A percentile compares a stretch with the other conserved stretches of the same genome.
These are phyloP conservation scores for Epichloe gansuensis DNA, from an alignment of 2,329 filamentous ascomycete species.

Conservation along the genomic window DNA sequence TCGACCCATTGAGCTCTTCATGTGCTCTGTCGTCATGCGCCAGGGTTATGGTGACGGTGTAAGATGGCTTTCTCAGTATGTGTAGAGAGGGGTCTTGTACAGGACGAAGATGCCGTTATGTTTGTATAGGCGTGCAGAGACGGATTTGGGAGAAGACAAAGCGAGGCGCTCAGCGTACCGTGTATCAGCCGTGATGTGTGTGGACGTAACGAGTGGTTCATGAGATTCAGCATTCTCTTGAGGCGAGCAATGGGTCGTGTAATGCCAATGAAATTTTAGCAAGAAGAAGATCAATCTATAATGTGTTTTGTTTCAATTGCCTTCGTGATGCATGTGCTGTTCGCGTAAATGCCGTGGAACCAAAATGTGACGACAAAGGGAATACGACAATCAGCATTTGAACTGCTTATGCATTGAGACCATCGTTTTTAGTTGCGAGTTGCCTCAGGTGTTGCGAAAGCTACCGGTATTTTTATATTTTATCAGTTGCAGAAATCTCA, in stretches of 20 bases:
- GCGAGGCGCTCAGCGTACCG: background rate
- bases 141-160: background rate
- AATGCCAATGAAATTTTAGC: constrained; percentile 14
- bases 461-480: too few relatives aligned
- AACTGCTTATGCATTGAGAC: too few relatives aligned
- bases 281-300: background rate
- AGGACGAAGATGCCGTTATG: background rate
- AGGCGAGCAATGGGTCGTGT: constrained; percentile 22
- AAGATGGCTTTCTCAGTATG: constrained; percentile 86
- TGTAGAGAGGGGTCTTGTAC: constrained; percentile 36
- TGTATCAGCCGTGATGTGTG: background rate
- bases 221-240: constrained; percentile 24
- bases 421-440: too few relatives aligned
- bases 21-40: constrained; percentile 98
- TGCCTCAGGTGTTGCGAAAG: too few relatives aligned
- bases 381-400: too few relatives aligned
- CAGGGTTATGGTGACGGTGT: constrained; percentile 90
- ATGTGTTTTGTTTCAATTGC: background rate
- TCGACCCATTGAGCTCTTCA: constrained; percentile 91
- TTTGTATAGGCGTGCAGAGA: background rate
- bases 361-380: background rate
- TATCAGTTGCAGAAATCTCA: too few relatives aligned
- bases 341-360: too few relatives aligned
- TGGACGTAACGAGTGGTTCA: constrained; percentile 8
- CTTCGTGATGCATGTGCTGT: background rate